These are phyloP conservation scores for Macrophomina pseudophaseolina DNA, from an alignment of 2,329 filamentous ascomycete species.

Conservation along the genomic window DNA sequence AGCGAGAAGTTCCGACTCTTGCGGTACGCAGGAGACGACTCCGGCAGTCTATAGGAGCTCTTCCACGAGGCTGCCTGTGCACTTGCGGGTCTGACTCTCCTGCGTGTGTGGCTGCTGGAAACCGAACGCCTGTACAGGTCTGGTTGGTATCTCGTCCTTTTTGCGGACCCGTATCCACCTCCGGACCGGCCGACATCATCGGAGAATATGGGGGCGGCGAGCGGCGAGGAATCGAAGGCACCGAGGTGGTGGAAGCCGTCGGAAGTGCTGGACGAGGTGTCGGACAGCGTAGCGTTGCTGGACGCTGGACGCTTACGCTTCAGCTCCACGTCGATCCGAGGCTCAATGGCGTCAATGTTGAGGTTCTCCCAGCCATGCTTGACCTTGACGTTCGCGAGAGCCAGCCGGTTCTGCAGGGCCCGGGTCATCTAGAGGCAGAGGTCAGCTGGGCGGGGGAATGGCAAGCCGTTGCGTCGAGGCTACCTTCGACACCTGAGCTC, in stretches of 20 bases:
- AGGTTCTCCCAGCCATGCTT: slow-evolving; percentile 94
- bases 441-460: slow-evolving; percentile 31
- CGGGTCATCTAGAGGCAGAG: slow-evolving; percentile 75
- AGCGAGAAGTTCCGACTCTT: slow-evolving; percentile 77
- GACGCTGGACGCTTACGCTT: slow-evolving; percentile 70
- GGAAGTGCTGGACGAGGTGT: slow-evolving; percentile 84
- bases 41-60: slow-evolving; percentile 73
- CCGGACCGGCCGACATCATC: slow-evolving; percentile 77
- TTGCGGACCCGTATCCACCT: slow-evolving; percentile 55
- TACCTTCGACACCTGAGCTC: slow-evolving; percentile 52
- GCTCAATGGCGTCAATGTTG: slow-evolving; percentile 83
- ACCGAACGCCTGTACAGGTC: slow-evolving; percentile 40
- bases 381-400: slow-evolving; percentile 95
- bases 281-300: slow-evolving; percentile 77
- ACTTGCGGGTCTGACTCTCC: slow-evolving; percentile 67
- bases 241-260: slow-evolving; percentile 73
- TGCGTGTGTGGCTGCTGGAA: slow-evolving; percentile 67
- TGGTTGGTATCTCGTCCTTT: slow-evolving; percentile 42
- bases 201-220: slow-evolving; percentile 83
- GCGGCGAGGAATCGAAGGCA: slow-evolving; percentile 80
- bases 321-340: slow-evolving; percentile 79
- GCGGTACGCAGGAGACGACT: slow-evolving; percentile 85
- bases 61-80: slow-evolving; percentile 71
- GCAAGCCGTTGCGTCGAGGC: slow-evolving; percentile 27
- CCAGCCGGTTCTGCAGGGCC: slow-evolving; percentile 89